phyloP scores from a whole-genome alignment of 2,329 filamentous ascomycete species.

The Fusarium coicis region DNA sequence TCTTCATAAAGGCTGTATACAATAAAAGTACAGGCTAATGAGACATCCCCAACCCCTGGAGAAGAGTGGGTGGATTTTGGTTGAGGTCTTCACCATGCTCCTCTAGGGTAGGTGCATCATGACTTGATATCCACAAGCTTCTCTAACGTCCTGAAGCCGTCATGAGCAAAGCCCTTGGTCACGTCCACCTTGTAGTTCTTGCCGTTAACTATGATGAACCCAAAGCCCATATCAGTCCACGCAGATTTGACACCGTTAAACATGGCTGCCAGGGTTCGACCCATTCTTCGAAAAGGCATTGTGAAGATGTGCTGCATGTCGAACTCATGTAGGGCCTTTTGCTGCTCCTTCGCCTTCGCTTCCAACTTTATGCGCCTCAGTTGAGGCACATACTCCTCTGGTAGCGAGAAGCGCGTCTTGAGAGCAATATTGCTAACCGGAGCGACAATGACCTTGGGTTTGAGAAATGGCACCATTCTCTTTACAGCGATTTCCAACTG shows the following conservation, averaged over 20 bases:
- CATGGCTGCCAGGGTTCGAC: constrained; percentile 53
- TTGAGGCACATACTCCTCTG: constrained; percentile 52
- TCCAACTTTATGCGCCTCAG: constrained; percentile 46
- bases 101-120: constrained; percentile 11
- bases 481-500: constrained; percentile 64
- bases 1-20: constrained; percentile 24
- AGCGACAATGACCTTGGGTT: constrained; percentile 55
- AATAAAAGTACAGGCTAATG: constrained; percentile 37
- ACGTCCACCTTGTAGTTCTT: constrained; percentile 68
- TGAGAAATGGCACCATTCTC: constrained; percentile 60
- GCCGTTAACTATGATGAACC: constrained; percentile 59
- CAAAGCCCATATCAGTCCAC: constrained; percentile 67
- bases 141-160: constrained; percentile 68
- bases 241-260: constrained; percentile 61
- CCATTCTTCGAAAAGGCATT: constrained; percentile 64
- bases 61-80: neutral
- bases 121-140: constrained; percentile 56
- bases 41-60: neutral
- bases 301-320: constrained; percentile 67
- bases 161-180: constrained; percentile 66
- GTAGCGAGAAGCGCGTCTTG: constrained; percentile 53
- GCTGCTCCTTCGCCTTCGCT: constrained; percentile 52
- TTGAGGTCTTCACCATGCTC: neutral
- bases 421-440: constrained; percentile 49
- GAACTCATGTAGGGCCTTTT: constrained; percentile 57